Conservation (phyloP, 345 rosid species). For the Passiflora organensis region DNA sequence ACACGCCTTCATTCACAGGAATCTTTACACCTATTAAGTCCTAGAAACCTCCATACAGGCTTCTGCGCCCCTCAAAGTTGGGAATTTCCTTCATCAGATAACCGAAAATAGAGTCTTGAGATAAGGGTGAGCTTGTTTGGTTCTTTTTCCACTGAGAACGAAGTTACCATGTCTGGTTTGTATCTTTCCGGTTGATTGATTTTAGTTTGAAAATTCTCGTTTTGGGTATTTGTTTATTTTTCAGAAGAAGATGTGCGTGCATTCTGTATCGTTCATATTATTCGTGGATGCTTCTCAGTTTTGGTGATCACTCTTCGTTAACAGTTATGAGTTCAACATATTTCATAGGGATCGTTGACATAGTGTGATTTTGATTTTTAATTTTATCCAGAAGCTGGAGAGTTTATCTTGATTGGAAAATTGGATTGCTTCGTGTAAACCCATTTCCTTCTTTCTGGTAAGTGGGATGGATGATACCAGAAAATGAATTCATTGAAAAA, state of each 20-base stretch:
- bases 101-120: neutral
- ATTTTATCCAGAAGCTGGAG: too few species aligned
- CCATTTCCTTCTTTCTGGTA: neutral
- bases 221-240: neutral
- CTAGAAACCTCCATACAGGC: neutral
- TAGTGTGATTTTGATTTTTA: neutral
- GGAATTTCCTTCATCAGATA: neutral
- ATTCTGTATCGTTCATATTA: neutral
- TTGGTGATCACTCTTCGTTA: neutral
- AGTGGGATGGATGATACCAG: neutral
- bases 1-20: neutral
- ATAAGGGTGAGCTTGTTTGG: too few species aligned
- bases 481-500: neutral
- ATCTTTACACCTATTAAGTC: too few species aligned
- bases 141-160: neutral
- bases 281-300: neutral
- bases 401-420: neutral
- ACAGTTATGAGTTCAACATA: neutral
- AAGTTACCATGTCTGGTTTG: too few species aligned
- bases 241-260: too few species aligned
- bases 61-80: neutral
- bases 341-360: neutral
- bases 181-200: neutral
- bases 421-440: neutral
- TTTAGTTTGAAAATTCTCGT: neutral